Percentiles rank a stretch among this genome's conserved stretches.
phyloP scores from a whole-genome alignment of 1,284 basidiomycete species.

The Xerocomus cyaneibrunnescens region DNA sequence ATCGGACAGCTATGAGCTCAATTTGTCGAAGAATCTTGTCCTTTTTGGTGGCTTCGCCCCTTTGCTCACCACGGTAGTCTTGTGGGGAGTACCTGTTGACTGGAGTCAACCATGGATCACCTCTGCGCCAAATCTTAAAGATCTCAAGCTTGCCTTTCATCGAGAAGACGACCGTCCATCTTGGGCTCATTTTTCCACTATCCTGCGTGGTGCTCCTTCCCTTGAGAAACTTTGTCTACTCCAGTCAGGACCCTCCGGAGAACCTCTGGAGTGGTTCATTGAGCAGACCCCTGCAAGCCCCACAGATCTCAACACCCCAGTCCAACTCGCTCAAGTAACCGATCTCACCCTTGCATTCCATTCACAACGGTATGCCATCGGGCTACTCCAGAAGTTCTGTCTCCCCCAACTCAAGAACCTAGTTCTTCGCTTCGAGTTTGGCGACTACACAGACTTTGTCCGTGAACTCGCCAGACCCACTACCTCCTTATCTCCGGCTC shows the following conservation, averaged over 20 bases:
- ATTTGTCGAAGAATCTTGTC: slow-evolving; percentile 38
- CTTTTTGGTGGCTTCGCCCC: slow-evolving; percentile 60
- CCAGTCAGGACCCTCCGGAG: slow-evolving; percentile 43
- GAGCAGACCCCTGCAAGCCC: slow-evolving; percentile 15
- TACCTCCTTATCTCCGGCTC: slow-evolving; percentile 25
- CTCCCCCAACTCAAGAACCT: slow-evolving; percentile 50
- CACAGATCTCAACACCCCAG: slow-evolving; percentile 33
- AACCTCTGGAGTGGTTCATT: slow-evolving; percentile 33
- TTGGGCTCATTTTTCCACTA: slow-evolving; percentile 47
- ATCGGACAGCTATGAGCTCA: slow-evolving; percentile 20
- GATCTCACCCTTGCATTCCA: slow-evolving; percentile 51
- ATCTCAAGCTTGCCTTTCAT: slow-evolving; percentile 58
- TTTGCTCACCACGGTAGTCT: slow-evolving; percentile 16
- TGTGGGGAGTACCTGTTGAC: slow-evolving; percentile 64
- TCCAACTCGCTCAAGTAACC: slow-evolving; percentile 48
- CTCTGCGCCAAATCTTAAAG: slow-evolving; percentile 39
- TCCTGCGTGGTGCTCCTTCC: slow-evolving; percentile 48
- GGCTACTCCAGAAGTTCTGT: slow-evolving; percentile 48
- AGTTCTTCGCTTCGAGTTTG: slow-evolving; percentile 46
- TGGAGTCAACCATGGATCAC: slow-evolving; percentile 50
- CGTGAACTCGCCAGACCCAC: slow-evolving; percentile 37
- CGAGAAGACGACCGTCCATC: slow-evolving; percentile 40
- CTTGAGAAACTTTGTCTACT: slow-evolving; percentile 48
- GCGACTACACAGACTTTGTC: slow-evolving; percentile 44
- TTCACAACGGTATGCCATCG: slow-evolving; percentile 41